Base-by-base conservation (phyloP, 108 stramenopile genomes). In the Cyclotella kingstonii region DNA sequence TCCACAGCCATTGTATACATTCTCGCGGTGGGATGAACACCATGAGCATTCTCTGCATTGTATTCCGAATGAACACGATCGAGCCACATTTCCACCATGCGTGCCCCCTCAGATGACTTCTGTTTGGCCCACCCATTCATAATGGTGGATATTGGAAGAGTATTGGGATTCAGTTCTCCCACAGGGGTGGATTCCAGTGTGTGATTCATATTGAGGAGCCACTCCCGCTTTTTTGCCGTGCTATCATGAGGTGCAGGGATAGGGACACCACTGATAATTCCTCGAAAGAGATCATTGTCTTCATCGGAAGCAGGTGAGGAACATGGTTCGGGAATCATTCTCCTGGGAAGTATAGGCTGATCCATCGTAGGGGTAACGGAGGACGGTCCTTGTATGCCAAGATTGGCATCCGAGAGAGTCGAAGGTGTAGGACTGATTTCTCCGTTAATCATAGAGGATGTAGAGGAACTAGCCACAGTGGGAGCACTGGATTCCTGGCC, bases 111-210 rank as follows among this genome's bases (percentile, higher is more conserved):
- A 9, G 74, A 63, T 22, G 73, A 76, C 54, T 91, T 91, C n/a
- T 85, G 87, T 54, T 88, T 91, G 45, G 90, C 86, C 86, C 90
- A 91, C 34, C 78, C 83, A 57, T 88, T 91, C 90, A 91, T 91
- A 28, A 89, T 80, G 38, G 87, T 86, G 21, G 68, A 57, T 5
- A 92, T 45, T 15, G 90, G 90, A 1, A 87, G 58, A 10, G 47
- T 36, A 23, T 84, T 58, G n/a, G 87, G 84, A 60, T 92, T 87
- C 17, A 92, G 60, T 39, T 76, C 57, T 17, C 90, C 90, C 7
- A 89, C 53, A 12, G 82, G 81, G 8, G 71, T 83, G 52, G 84
- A 82, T 25, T 72, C 73, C 26, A 89, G 60, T n/a, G 70, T 71
- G 23, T 69, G 75, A 51, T 89, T 92, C 90, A 92, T 92, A 38